Base-by-base conservation (phyloP, 2,329 filamentous ascomycete species). In the Tolypocladium amazonense region DNA sequence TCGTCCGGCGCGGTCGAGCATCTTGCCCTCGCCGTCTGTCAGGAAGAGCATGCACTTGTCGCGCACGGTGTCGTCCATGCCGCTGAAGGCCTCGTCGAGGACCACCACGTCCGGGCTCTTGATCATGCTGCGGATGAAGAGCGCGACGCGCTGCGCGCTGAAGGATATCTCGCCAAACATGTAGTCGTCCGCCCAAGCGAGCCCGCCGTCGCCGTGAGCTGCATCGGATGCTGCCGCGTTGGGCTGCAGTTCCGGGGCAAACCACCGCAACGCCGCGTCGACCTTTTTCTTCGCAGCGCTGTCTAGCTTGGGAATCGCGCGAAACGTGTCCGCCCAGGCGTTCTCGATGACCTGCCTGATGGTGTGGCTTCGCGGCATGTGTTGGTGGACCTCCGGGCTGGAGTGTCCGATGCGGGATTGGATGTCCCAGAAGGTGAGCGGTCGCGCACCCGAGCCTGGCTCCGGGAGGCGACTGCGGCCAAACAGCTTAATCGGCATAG, bases 331-430 rank as follows among this genome's bases (percentile, higher is more conserved):
- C 1, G 92, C 88, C 88, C 91, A 97, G 0, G 93, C 92, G 56
- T 88, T 93, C 70, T 94, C 90, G 0, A 99, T 72, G 0, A 90
- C 83, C 56, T 88, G 81, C 2, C 90, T 83, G 12, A 96, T 76
- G 0, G 86, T 88, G 55, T 96, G 77, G 41, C 82, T 79, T 56
- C 88, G 87, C 0, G 94, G 93, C 76, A 97, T 97, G 72, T 96
- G 92, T 58, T 90, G 87, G 68, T 97, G 92, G 5, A 97, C 89
- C 71, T 97, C 94, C 0, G 94, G 94, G 62, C 90, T 95, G 0
- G 92, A 94, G 71, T 97, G 92, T 14, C 94, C 94, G 64, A 99
- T 90, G 30, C 90, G 87, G 0, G 86, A 81, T 71, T 97, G 94
- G 9, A 99, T 85, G 63, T 97, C 92, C 79, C 96, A 97, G 61